Percentiles rank a stretch among this genome's conserved stretches.
Conservation (phyloP, 1,284 basidiomycete species). For the Malassezia nana region DNA sequence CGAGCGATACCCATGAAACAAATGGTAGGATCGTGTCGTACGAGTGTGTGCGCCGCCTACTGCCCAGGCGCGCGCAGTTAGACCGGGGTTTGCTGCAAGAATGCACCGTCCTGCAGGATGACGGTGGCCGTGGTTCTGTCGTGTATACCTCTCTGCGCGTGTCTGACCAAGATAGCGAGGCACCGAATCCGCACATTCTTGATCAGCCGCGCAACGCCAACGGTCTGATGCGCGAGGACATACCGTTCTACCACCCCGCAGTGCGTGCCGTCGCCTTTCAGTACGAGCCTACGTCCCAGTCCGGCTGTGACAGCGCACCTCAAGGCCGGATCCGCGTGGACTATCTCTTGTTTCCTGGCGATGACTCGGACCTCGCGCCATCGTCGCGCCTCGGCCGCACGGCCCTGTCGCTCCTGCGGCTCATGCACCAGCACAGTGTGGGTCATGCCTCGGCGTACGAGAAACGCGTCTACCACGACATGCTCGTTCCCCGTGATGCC, state of each 20-base stretch:
- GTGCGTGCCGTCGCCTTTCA: constrained; percentile 37
- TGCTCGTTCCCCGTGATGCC: constrained; percentile 62
- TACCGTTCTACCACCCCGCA: constrained; percentile 45
- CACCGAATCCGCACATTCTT: background rate
- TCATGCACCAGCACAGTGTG: constrained; percentile 73
- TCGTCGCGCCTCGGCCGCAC: constrained; percentile 65
- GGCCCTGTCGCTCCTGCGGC: constrained; percentile 66
- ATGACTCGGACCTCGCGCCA: background rate
- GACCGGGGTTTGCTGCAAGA: constrained; percentile 19
- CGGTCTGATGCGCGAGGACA: constrained; percentile 4
- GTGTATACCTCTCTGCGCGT: constrained; percentile 17
- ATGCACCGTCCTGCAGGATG: constrained; percentile 4
- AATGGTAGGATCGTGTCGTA: background rate
- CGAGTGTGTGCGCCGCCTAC: constrained; percentile 9
- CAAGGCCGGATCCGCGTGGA: constrained; percentile 11
- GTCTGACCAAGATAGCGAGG: constrained; percentile 4
- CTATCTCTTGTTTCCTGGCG: constrained; percentile 13
- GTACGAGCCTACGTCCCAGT: constrained; percentile 8
- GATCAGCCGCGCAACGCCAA: background rate
- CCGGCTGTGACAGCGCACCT: background rate
- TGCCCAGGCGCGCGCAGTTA: constrained; percentile 2
- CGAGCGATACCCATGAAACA: background rate
- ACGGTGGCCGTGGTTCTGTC: background rate
- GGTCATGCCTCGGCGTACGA: constrained; percentile 68
- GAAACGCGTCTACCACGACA: constrained; percentile 77